These are phyloP conservation scores for Phytophthora litchii DNA, from an alignment of 352 stramenopile species.

Conservation along the genomic window DNA sequence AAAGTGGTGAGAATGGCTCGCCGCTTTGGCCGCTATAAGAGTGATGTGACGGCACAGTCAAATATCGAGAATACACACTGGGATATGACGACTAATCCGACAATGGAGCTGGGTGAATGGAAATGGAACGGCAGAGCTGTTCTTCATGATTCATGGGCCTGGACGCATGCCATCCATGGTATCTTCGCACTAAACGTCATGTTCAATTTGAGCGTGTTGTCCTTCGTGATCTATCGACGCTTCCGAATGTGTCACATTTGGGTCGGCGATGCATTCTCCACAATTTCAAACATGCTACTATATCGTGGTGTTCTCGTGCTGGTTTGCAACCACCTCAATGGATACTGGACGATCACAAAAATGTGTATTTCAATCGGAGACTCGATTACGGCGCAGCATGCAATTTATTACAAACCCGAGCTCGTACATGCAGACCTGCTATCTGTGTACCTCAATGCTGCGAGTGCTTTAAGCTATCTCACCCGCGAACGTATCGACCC, in stretches of 20 bases:
- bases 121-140: slow-evolving; percentile 33
- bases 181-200: slow-evolving; percentile 32
- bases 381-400: slow-evolving; percentile 16
- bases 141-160: slow-evolving; percentile 50
- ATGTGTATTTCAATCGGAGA: slow-evolving; percentile 28
- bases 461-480: slow-evolving; percentile 23
- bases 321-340: slow-evolving; percentile 38
- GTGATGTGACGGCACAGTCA: slow-evolving; percentile 36
- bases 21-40: slow-evolving; percentile 40
- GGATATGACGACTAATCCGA: slow-evolving; percentile 25
- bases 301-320: slow-evolving; percentile 37
- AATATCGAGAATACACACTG: slow-evolving; percentile 42
- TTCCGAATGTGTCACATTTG: slow-evolving; percentile 34
- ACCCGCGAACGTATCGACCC: slow-evolving; percentile 35
- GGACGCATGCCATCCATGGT: slow-evolving; percentile 41
- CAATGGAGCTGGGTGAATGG: slow-evolving; percentile 24
- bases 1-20: slow-evolving; percentile 33
- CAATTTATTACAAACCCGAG: slow-evolving; percentile 32
- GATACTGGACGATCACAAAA: slow-evolving; percentile 40
- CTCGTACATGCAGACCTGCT: slow-evolving; percentile 45
- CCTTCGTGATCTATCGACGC: slow-evolving; percentile 40
- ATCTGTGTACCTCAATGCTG: slow-evolving; percentile 34
- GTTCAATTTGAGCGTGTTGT: slow-evolving; percentile 32
- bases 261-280: slow-evolving; percentile 47
- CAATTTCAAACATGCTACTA: slow-evolving; percentile 36